Conservation (phyloP, 306 rosid species). For the Leucaena leucocephala region DNA sequence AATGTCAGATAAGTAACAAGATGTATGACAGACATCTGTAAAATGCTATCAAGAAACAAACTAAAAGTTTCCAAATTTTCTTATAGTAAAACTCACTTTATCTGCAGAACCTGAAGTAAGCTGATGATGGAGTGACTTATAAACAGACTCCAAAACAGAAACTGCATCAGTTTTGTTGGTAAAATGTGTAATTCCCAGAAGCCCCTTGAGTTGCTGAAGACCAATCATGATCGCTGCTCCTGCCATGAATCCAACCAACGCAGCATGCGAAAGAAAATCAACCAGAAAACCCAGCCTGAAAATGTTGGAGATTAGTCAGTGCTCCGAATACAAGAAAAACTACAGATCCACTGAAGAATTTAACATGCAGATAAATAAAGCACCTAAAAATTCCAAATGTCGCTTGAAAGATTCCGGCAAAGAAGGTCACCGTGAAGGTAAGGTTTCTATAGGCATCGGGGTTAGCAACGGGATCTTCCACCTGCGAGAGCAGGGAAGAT, state of each 20-base stretch:
- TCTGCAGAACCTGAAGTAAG: conserved; percentile 33
- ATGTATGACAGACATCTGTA: not conserved
- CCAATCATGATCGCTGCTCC: conserved; percentile 95
- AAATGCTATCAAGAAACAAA: not conserved
- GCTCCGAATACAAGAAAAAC: conserved; percentile 45
- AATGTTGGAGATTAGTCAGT: conserved; percentile 33
- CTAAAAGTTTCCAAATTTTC: not conserved
- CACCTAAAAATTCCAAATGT: conserved; percentile 77
- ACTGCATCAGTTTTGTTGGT: conserved; percentile 67
- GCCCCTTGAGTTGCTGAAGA: conserved; percentile 87
- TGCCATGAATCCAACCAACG: conserved; percentile 94
- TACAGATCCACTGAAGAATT: conserved; percentile 45
- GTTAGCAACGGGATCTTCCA: conserved; percentile 68
- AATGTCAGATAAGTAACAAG: conserved; percentile 14
- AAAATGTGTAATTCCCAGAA: conserved; percentile 73
- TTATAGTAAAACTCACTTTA: conserved; percentile 37
- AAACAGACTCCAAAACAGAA: conserved; percentile 72
- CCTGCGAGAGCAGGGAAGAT: conserved; percentile 57
- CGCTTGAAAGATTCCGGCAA: conserved; percentile 87
- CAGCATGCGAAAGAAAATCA: conserved; percentile 94
- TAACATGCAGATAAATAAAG: conserved; percentile 27
- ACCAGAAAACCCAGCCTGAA: conserved; percentile 88
- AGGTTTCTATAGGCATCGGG: conserved; percentile 67
- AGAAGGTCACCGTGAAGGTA: conserved; percentile 78
- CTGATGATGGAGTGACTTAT: conserved; percentile 45